Conservation (phyloP, 805 yeast genomes). For the Pachysolen tannophilus region DNA sequence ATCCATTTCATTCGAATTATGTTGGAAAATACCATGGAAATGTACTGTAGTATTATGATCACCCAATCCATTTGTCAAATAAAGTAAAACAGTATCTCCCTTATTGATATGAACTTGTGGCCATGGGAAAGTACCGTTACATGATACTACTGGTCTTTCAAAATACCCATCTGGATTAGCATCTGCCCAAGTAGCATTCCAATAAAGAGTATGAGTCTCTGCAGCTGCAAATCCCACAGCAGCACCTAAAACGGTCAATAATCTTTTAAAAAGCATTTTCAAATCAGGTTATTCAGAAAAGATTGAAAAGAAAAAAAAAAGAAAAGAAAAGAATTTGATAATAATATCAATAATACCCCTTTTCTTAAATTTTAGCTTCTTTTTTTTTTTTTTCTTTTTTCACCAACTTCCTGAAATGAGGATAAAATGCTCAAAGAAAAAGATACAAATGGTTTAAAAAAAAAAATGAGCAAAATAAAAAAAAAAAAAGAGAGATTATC, state of each 20-base stretch:
- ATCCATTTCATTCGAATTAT: slow-evolving; percentile 72
- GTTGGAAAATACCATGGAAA: slow-evolving; percentile 90
- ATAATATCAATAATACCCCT: too few species aligned
- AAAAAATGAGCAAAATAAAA: too few species aligned
- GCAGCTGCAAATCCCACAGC: slow-evolving; percentile 18
- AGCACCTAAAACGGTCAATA: neutral
- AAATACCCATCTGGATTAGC: slow-evolving; percentile 48
- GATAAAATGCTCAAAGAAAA: too few species aligned
- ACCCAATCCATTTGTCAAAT: slow-evolving; percentile 67
- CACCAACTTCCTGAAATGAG: too few species aligned
- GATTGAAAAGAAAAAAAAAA: too few species aligned
- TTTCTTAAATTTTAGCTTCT: too few species aligned
- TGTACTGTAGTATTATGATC: slow-evolving; percentile 73
- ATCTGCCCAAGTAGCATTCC: slow-evolving; percentile 57
- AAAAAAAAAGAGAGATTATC: too few species aligned
- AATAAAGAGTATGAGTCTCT: slow-evolving; percentile 54
- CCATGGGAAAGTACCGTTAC: slow-evolving; percentile 66
- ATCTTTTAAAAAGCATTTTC: slow-evolving; percentile 2
- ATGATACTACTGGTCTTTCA: slow-evolving; percentile 38
- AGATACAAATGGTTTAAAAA: too few species aligned
- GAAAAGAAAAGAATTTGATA: too few species aligned
- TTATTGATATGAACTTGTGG: slow-evolving; percentile 72
- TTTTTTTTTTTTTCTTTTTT: too few species aligned
- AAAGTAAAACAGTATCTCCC: slow-evolving; percentile 71
- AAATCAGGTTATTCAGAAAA: too few species aligned